phyloP scores from a whole-genome alignment of 148 eudicot species.

The Amaranthus hypochondriacus region DNA sequence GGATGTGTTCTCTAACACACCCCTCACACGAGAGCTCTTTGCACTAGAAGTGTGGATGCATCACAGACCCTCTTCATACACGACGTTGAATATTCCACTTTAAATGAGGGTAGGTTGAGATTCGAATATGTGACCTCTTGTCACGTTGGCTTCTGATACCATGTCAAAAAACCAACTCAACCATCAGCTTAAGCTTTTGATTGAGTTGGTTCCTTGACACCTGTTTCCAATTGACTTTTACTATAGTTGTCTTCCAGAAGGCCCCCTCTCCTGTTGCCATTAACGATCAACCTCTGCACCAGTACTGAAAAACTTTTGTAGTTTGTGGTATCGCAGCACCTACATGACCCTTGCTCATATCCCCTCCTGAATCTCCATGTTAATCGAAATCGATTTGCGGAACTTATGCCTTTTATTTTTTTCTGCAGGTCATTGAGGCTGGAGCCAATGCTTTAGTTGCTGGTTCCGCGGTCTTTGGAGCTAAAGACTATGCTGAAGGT shows the following conservation, averaged over 20 bases:
- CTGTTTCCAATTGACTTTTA: neutral
- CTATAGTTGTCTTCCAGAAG: neutral
- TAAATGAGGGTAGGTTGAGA: no score
- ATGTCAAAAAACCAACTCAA: no score
- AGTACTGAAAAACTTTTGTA: neutral
- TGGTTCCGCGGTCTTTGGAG: conserved; percentile 99
- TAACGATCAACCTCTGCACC: no score
- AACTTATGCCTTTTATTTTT: conserved; percentile 1
- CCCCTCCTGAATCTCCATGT: neutral
- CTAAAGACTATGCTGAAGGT: conserved; percentile 98
- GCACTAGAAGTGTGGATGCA: no score
- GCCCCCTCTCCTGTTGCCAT: no score
- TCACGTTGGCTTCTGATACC: no score
- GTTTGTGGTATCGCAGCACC: neutral
- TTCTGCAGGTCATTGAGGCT: conserved; percentile 90
- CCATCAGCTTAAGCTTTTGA: no score
- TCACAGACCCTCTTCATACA: no score
- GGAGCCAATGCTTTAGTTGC: conserved; percentile 99
- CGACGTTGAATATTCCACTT: no score
- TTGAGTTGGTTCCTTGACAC: neutral
- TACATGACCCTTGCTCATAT: neutral
- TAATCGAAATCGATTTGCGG: neutral
- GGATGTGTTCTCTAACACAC: no score
- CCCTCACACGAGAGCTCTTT: no score
- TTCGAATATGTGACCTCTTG: no score